Base-by-base conservation (phyloP, 306 rosid species). In the Prunus salicina region DNA sequence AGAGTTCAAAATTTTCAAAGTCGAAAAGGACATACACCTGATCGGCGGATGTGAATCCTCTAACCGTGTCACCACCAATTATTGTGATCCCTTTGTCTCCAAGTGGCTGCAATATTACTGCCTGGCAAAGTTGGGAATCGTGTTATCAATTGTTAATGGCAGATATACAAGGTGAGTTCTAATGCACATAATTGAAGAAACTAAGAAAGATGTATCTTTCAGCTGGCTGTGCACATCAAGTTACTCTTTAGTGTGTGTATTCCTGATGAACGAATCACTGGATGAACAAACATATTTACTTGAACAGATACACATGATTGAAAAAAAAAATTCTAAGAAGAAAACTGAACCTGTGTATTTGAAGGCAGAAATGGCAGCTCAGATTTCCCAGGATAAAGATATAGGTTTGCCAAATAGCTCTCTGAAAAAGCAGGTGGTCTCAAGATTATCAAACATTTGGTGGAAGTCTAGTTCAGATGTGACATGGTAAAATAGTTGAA, bases 71-170 rank as follows among this genome's bases (percentile, higher is more conserved):
- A 74, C 99, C 99, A 10, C 97, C 97, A 76, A 95, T 71, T 78
- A 95, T 82, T 64, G 91, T 93, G 81, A 95, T 83, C 52, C 99
- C 97, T 79, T 82, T 90, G 69, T 92, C 93, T 78, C 96, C 97
- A 76, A 95, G 97, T 80, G 99, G 99, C 80, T 92, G 99, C 85
- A 95, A 85, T 75, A 95, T 92, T 72, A 92, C 93, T 74, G 97
- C 96, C 99, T 92, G 85, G 27, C 67, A 77, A 81, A 73, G 78
- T 64, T 73, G 72, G n/a, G 81, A 57, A 58, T 24, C 43, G 72
- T 52, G 63, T 63, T 9, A 74, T 68, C 67, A 70, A 49, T 66
- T 24, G 25, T 20, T 55, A 9, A 47, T 32, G n/a, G 63, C 64
- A 71, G 50, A 52, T 71, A 5, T 52, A 52, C 2, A 30, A 3